Evolutionary conservation across 495 filamentous ascomycete species (phyloP).

Genomic region (Neurospora sp.): DNA sequence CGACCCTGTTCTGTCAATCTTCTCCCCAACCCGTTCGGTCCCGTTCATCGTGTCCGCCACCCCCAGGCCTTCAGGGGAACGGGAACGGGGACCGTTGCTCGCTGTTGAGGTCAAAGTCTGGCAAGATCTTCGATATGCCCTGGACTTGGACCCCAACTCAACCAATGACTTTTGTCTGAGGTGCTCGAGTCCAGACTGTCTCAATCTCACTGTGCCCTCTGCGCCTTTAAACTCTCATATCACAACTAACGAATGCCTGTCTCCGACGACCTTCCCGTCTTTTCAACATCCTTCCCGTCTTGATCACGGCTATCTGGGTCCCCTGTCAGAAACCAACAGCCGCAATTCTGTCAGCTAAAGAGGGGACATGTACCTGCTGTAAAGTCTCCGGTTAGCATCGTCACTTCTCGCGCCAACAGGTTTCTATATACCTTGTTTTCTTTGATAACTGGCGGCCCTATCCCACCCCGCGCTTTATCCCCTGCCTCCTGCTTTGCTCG

Average conservation of each 20-base stretch:
- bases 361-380: not conserved
- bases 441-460: not conserved
- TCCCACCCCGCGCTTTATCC: not conserved
- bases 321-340: not conserved
- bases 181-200: not conserved
- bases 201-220: constrained; percentile 6
- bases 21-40: not conserved
- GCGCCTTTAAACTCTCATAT: not conserved
- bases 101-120: not conserved
- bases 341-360: not conserved
- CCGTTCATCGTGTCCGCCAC: not conserved
- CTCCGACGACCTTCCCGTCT: constrained; percentile 6
- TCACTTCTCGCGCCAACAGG: constrained; percentile 3
- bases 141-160: not conserved
- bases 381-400: not conserved
- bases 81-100: not conserved
- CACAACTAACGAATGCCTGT: not conserved
- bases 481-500: not conserved
- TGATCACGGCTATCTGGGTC: not conserved
- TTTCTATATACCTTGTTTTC: not conserved
- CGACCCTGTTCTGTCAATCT: not conserved
- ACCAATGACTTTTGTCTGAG: not conserved
- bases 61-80: not conserved
- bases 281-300: constrained; percentile 6
- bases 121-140: not conserved